A percentile compares a stretch with the other conserved stretches of the same genome.
phyloP scores from a whole-genome alignment of 768 basidiomycete genomes.

The Suillus tomentosus region DNA sequence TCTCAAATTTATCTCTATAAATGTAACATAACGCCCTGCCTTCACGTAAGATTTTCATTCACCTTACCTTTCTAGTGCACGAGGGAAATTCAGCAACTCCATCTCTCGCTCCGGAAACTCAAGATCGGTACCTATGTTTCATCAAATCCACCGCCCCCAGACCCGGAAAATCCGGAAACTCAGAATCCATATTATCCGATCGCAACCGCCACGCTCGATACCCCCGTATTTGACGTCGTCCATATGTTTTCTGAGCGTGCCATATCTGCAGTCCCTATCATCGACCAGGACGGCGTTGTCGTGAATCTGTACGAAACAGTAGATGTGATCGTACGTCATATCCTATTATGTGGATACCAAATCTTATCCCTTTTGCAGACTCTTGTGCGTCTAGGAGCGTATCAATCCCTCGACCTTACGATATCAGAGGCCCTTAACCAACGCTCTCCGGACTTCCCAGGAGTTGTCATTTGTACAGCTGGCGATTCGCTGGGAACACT shows the following conservation, averaged over 20 bases:
- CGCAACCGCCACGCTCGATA: slow-evolving; percentile 86
- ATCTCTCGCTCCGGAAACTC: slow-evolving; percentile 79
- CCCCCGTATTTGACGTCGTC: slow-evolving; percentile 96
- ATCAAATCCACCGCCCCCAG: slow-evolving; percentile 46
- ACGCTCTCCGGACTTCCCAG: slow-evolving; percentile 93
- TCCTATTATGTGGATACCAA: background rate
- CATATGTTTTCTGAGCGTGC: slow-evolving; percentile 97
- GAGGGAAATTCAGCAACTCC: slow-evolving; percentile 79
- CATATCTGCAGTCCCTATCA: slow-evolving; percentile 95
- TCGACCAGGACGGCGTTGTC: slow-evolving; percentile 90
- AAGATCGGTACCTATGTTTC: slow-evolving; percentile 93
- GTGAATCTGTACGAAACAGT: slow-evolving; percentile 98
- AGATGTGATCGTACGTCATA: slow-evolving; percentile 80
- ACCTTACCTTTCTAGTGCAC: slow-evolving; percentile 60
- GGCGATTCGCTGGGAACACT: slow-evolving; percentile 90
- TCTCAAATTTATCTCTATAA: slow-evolving; percentile 97
- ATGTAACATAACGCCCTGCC: slow-evolving; percentile 52
- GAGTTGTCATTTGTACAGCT: slow-evolving; percentile 94
- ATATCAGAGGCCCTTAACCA: slow-evolving; percentile 91
- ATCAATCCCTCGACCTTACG: slow-evolving; percentile 93
- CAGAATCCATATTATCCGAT: slow-evolving; percentile 86
- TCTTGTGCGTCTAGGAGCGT: slow-evolving; percentile 90
- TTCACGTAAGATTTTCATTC: slow-evolving; percentile 12
- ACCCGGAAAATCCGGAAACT: slow-evolving; percentile 39
- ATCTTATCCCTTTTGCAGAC: slow-evolving; percentile 54